Evolutionary conservation across 164 flowering plant species (phyloP).

Genomic region (Nymphaea colorata): DNA sequence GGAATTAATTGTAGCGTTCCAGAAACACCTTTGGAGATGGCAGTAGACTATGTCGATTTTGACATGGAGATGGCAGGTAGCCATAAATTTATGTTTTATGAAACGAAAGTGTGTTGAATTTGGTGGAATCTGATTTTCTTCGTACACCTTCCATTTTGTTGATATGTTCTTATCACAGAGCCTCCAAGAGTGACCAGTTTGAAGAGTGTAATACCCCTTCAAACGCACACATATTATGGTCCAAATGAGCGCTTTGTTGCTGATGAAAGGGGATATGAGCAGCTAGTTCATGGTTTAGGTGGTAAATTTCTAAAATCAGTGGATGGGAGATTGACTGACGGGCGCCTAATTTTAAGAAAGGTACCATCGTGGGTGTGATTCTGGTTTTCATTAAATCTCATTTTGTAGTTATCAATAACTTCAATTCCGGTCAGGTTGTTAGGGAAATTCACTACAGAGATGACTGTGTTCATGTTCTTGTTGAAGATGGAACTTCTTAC

Average conservation of each 20-base stretch:
- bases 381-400: background rate
- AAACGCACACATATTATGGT: background rate
- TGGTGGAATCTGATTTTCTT: background rate
- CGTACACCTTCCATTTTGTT: background rate
- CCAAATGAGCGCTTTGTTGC: background rate
- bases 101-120: background rate
- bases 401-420: background rate
- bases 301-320: background rate
- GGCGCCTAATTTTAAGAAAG: background rate
- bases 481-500: background rate
- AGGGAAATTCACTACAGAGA: conserved; percentile 1
- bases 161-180: background rate
- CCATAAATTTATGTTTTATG: background rate
- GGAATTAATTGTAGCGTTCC: background rate
- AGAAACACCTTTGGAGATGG: conserved; percentile 1
- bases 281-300: conserved; percentile 1
- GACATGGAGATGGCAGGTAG: background rate
- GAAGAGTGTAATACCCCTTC: background rate
- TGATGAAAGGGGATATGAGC: conserved; percentile 3
- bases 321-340: background rate
- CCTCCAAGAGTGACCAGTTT: conserved; percentile 1
- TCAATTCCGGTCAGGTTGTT: background rate
- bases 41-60: background rate
- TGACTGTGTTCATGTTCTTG: background rate
- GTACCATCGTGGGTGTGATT: background rate